Evolutionary conservation across 768 basidiomycete species (phyloP).

Genomic region (Auricularia heimuer): DNA sequence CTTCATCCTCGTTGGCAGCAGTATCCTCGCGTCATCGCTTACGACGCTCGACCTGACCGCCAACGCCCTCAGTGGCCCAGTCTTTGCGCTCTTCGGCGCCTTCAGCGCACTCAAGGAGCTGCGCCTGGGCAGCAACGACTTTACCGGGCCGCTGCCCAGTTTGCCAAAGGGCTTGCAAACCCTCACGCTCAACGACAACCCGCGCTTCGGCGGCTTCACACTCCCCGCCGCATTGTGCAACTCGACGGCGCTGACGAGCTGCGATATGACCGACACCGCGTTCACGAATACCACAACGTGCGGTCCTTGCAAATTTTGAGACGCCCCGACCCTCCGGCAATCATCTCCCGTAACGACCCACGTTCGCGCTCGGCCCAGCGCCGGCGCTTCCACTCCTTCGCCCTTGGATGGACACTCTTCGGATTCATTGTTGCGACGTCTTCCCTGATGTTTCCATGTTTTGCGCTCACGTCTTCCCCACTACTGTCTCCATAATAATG

Average conservation of each 20-base stretch:
- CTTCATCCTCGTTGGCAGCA: conserved; percentile 19
- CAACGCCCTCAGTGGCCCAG: conserved; percentile 29
- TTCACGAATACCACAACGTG: conserved; percentile 3
- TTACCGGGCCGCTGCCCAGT: conserved; percentile 25
- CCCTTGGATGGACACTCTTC: not conserved
- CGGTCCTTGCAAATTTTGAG: conserved; percentile 3
- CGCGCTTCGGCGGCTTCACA: conserved; percentile 23
- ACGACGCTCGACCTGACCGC: conserved; percentile 31
- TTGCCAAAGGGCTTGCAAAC: conserved; percentile 28
- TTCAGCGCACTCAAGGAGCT: conserved; percentile 27
- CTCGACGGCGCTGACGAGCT: conserved; percentile 18
- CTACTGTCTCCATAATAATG: too few species aligned
- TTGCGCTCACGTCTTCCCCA: not conserved
- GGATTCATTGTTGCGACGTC: not conserved
- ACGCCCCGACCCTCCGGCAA: not conserved
- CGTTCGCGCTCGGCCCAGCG: not conserved
- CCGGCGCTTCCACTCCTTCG: too few species aligned
- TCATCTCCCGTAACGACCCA: not conserved
- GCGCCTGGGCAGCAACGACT: conserved; percentile 30
- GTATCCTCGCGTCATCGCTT: conserved; percentile 23
- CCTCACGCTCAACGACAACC: conserved; percentile 28
- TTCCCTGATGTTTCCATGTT: not conserved
- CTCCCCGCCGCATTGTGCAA: conserved; percentile 21
- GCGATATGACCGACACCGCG: conserved; percentile 8
- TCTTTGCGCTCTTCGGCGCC: conserved; percentile 26